Conservation (phyloP, 805 yeast species). For the Candida coquimbonensis region DNA sequence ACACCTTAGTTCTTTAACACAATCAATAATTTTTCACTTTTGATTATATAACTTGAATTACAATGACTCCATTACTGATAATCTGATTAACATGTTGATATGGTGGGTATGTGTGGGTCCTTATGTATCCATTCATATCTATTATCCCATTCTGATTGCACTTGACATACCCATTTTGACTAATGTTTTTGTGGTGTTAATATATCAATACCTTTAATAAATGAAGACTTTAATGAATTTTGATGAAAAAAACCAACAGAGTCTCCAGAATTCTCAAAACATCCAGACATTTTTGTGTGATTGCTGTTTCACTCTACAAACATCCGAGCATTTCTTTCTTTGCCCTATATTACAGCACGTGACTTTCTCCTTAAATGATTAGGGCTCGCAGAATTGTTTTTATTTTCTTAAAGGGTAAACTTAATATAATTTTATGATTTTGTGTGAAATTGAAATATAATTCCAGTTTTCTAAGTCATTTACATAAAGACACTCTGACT, state of each 20-base stretch:
- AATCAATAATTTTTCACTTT: not conserved
- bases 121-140: too few relatives aligned
- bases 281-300: not conserved
- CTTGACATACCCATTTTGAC: conserved; percentile 25
- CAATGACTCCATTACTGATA: too few relatives aligned
- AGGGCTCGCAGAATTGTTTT: not conserved
- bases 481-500: too few relatives aligned
- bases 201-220: conserved; percentile 5
- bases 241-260: conserved; percentile 7
- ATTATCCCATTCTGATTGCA: not conserved
- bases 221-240: conserved; percentile 13
- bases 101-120: too few relatives aligned
- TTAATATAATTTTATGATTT: too few relatives aligned
- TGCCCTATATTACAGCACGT: too few relatives aligned
- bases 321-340: too few relatives aligned
- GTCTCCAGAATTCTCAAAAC: not conserved
- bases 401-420: not conserved
- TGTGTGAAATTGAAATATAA: not conserved
- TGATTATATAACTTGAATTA: too few relatives aligned
- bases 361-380: not conserved
- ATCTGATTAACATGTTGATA: too few relatives aligned
- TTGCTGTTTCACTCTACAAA: not conserved
- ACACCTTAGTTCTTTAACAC: too few relatives aligned
- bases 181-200: conserved; percentile 20
- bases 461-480: too few relatives aligned